phyloP scores from a whole-genome alignment of 768 basidiomycete species.

The Lepiota brunneoincarnata region DNA sequence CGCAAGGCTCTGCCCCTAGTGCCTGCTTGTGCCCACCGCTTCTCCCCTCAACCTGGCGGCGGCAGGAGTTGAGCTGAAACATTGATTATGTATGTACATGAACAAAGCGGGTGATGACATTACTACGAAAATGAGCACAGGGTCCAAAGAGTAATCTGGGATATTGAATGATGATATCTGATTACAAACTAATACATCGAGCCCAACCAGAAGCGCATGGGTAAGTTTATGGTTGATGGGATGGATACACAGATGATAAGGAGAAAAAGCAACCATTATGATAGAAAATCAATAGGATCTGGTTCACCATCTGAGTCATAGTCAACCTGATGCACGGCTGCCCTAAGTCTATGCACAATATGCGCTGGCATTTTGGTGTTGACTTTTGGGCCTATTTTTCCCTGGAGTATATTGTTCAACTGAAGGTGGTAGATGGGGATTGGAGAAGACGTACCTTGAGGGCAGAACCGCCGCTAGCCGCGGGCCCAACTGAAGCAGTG shows the following conservation, averaged over 20 bases:
- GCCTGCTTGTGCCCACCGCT: too few species aligned
- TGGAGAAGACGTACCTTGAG: slow-evolving; percentile 2
- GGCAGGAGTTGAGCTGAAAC: too few species aligned
- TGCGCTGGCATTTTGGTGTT: background rate
- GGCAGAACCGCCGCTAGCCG: background rate
- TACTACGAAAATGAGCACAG: background rate
- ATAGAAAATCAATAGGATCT: slow-evolving; percentile 46
- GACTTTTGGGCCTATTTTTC: background rate
- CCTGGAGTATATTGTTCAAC: background rate
- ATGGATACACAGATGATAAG: background rate
- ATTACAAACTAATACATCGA: background rate
- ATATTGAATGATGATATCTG: background rate
- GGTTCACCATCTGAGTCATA: slow-evolving; percentile 31
- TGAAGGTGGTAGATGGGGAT: background rate
- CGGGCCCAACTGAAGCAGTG: background rate
- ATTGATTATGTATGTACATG: too few species aligned
- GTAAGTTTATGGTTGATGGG: background rate
- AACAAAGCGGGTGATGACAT: background rate
- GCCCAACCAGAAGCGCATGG: background rate
- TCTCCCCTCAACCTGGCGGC: too few species aligned
- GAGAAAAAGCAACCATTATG: slow-evolving; percentile 22
- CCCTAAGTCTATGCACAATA: background rate
- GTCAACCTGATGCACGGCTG: background rate
- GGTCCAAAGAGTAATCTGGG: background rate
- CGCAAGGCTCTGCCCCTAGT: too few species aligned